phyloP scores from a whole-genome alignment of 225 moss, liverwort and hornwort species.

The Anthoceros angustus region DNA sequence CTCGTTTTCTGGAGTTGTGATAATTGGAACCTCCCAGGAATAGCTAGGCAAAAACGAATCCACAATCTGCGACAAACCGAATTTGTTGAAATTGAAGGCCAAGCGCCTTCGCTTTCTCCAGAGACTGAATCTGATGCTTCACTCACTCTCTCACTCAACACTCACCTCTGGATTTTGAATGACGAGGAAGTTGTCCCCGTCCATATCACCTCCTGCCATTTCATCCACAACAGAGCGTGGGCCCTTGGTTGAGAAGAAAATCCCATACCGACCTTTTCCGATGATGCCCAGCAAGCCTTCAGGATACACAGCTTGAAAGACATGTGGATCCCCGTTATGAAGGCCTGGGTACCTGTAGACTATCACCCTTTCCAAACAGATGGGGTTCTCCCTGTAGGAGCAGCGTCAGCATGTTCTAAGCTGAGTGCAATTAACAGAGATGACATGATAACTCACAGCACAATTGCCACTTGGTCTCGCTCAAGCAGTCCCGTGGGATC shows the following conservation, averaged over 20 bases:
- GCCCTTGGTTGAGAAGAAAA: conserved; percentile 23
- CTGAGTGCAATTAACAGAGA: not conserved
- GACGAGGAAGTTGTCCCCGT: conserved; percentile 30
- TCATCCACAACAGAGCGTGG: conserved; percentile 28
- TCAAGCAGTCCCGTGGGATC: conserved; percentile 26
- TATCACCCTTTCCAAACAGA: conserved; percentile 17
- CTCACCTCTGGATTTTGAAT: conserved; percentile 31
- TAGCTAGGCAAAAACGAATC: conserved; percentile 18
- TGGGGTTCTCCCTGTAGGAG: conserved; percentile 7
- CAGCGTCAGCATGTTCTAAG: not conserved
- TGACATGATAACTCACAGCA: conserved; percentile 14
- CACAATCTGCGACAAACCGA: conserved; percentile 15
- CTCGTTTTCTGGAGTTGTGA: not conserved
- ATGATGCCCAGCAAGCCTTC: conserved; percentile 15
- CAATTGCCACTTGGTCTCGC: conserved; percentile 32
- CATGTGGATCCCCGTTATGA: conserved; percentile 21
- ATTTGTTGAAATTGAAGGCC: not conserved
- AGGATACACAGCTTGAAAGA: conserved; percentile 22
- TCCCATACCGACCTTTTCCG: conserved; percentile 18
- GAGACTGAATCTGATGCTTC: too few species aligned
- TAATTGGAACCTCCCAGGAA: conserved; percentile 25
- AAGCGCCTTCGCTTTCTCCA: too few species aligned
- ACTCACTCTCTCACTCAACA: too few species aligned
- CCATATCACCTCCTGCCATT: conserved; percentile 32
- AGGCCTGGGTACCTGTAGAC: conserved; percentile 34